Evolutionary conservation across 495 filamentous ascomycete species (phyloP), one percentile per base, ranked within the genome.

Genomic region (Lindgomyces ingoldianus): DNA sequence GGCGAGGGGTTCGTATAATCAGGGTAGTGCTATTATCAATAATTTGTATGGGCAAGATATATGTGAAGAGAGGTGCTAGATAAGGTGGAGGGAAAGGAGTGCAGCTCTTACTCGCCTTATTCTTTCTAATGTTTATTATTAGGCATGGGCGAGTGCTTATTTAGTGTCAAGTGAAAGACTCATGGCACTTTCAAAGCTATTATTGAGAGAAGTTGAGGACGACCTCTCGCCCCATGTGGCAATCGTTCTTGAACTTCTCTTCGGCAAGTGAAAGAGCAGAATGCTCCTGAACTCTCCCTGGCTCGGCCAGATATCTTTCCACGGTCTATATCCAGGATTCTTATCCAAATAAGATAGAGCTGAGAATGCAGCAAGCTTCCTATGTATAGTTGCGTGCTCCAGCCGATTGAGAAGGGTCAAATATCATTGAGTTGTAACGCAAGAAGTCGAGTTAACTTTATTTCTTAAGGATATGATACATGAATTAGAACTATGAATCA

Each of bases 31-130:
- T 72, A 78, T 86, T 89, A 52, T 92, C 83, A 2, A 91, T 92
- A 69, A 95, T 95, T 47, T 93, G 85, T 55, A 91, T 83, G 14
- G 89, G 79, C 92, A 91, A 96, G 64, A 84, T 76, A 73, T 93
- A 88, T 3, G 80, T 78, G 73, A 85, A 86, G 0, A 83, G 80
- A 21, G 74, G 60, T 44, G n/a, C 69, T 62, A 3, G 51, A n/a
- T 9, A 56, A 33, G 8, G 48, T 46, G 1, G 47, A 57, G 22
- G 61, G 60, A 16, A 49, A 49, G 16, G 54, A 6, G 18, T 39
- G n/a, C 1, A 71, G 46, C 14, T 57, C 49, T 18, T 21, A 4
- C 49, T 36, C 70, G 50, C 70, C 67, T 25, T 45, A n/a, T n/a
- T n/a, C n/a, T 55, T n/a, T 74, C 70, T 44, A 95, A 75, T 59